phyloP scores from a whole-genome alignment of 2,329 filamentous ascomycete genomes.

The Sclerotinia borealis region DNA sequence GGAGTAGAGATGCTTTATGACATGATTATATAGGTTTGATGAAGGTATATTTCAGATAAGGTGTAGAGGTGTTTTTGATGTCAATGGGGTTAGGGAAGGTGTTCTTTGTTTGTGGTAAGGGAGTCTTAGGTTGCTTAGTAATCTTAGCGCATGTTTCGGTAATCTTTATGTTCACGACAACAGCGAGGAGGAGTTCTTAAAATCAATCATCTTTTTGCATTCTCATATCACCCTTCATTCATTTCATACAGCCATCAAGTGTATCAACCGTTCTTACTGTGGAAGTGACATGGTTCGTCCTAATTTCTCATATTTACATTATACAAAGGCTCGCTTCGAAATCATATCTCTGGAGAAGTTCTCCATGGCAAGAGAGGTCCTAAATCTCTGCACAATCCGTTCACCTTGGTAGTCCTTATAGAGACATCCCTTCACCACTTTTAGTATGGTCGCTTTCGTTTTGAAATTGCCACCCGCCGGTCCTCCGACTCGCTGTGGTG shows the following conservation, averaged over 20 bases:
- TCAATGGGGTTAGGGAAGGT: neutral
- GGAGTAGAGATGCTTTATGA: constrained; percentile 38
- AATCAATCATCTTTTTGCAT: neutral
- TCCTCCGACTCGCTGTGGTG: neutral
- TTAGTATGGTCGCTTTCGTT: neutral
- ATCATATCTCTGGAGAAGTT: no score
- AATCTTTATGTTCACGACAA: neutral
- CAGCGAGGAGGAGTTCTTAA: neutral
- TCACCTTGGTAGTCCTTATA: neutral
- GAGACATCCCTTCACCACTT: neutral
- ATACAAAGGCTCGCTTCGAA: neutral
- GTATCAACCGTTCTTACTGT: neutral
- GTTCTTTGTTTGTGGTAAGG: neutral
- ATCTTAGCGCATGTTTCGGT: neutral
- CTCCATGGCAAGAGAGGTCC: neutral
- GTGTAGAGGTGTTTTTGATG: neutral
- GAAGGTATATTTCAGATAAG: neutral
- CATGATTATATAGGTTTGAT: neutral
- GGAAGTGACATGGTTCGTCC: neutral
- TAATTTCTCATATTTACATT: neutral
- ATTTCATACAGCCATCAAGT: neutral
- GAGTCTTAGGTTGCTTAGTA: neutral
- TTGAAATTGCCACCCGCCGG: neutral
- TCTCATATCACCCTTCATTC: neutral
- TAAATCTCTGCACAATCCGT: no score